Evolutionary conservation across 1,284 basidiomycete species (phyloP).

Genomic region (Puccinia novopanici): DNA sequence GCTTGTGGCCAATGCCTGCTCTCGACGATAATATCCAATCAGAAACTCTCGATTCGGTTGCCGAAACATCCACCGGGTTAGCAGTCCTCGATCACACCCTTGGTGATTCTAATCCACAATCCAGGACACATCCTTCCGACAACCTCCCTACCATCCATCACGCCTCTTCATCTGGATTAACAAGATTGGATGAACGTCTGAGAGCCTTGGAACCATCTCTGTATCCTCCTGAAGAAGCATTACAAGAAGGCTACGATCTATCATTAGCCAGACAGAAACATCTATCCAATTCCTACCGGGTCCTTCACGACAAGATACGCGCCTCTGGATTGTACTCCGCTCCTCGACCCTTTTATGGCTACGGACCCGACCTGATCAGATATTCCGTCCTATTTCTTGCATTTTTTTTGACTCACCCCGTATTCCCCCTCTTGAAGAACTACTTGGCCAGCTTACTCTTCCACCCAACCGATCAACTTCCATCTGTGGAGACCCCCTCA

Average conservation of each 20-base stretch:
- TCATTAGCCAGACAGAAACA: conserved; percentile 47
- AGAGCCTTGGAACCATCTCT: conserved; percentile 53
- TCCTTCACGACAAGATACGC: conserved; percentile 73
- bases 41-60: neutral
- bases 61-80: neutral
- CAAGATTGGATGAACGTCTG: conserved; percentile 34
- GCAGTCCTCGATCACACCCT: conserved; percentile 10
- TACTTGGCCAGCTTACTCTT: neutral
- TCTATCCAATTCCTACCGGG: conserved; percentile 68
- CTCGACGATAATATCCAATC: conserved; percentile 16
- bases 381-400: conserved; percentile 69
- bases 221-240: conserved; percentile 36
- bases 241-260: conserved; percentile 51
- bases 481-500: conserved; percentile 54
- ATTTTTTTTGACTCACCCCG: conserved; percentile 69
- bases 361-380: conserved; percentile 80
- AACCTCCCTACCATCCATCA: neutral
- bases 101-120: neutral
- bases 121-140: neutral
- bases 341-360: conserved; percentile 75
- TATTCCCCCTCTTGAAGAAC: conserved; percentile 26
- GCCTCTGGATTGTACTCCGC: conserved; percentile 82
- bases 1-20: conserved; percentile 60
- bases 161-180: neutral
- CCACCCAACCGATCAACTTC: conserved; percentile 38